phyloP scores from a whole-genome alignment of 805 yeast genomes.

The Candida xyloterini region DNA sequence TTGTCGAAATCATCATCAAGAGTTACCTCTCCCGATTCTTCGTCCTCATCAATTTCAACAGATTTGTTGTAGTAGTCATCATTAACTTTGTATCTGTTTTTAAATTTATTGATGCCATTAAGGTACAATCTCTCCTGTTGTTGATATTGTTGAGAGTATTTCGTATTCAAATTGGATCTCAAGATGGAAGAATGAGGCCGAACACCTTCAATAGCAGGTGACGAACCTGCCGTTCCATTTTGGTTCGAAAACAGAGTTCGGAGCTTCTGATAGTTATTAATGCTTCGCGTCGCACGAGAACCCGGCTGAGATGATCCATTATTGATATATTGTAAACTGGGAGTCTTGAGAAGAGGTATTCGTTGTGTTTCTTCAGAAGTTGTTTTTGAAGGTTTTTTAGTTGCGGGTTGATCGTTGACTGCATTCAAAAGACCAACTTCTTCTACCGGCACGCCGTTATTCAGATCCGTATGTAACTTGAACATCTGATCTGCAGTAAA shows the following conservation, averaged over 20 bases:
- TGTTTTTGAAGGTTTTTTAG: constrained; percentile 5
- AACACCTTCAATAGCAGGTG: constrained; percentile 13
- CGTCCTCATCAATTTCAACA: constrained; percentile 37
- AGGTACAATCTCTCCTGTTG: constrained; percentile 54
- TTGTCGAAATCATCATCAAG: constrained; percentile 27
- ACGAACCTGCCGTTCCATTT: constrained; percentile 2
- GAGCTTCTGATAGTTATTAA: constrained; percentile 19
- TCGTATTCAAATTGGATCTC: constrained; percentile 31
- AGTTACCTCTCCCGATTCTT: constrained; percentile 27
- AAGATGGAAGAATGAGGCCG: constrained; percentile 31
- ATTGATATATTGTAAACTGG: constrained; percentile 5
- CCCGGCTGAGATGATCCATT: constrained; percentile 10
- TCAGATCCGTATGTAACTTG: constrained; percentile 9
- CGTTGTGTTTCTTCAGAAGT: constrained; percentile 8
- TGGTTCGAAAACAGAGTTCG: constrained; percentile 13
- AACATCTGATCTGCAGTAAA: constrained; percentile 18
- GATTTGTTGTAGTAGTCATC: constrained; percentile 58
- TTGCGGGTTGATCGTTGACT: neutral
- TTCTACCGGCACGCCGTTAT: constrained; percentile 6
- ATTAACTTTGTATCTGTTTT: constrained; percentile 32
- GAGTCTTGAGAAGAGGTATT: constrained; percentile 3
- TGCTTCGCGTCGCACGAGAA: constrained; percentile 16
- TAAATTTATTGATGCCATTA: constrained; percentile 38
- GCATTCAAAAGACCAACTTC: neutral
- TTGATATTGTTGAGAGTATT: constrained; percentile 40